These are phyloP conservation scores for Rhododendron vialii DNA, from an alignment of 148 eudicot species.

Conservation along the genomic window DNA sequence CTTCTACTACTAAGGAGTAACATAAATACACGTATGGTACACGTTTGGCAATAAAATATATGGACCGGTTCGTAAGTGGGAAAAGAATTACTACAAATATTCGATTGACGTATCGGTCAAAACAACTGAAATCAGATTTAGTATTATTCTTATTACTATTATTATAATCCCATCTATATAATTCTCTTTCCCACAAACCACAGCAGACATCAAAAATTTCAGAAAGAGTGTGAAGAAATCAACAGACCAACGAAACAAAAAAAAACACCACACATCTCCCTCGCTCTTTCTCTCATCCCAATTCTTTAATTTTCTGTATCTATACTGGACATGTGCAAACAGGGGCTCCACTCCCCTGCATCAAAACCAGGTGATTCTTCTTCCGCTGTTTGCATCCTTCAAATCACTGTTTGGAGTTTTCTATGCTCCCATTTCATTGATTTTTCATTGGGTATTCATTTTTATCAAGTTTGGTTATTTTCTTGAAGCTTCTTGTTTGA, in stretches of 20 bases:
- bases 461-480: not conserved
- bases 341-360: not conserved
- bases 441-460: no score
- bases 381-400: not conserved
- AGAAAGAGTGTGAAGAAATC: not conserved
- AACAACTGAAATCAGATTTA: not conserved
- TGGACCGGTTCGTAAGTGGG: not conserved
- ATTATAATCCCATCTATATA: not conserved
- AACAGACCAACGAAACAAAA: not conserved
- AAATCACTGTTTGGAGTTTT: not conserved
- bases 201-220: not conserved
- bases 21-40: not conserved
- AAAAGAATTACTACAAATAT: not conserved
- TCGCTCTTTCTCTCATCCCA: not conserved
- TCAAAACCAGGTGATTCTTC: conserved; percentile 1
- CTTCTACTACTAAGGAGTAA: not conserved
- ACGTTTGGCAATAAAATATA: not conserved
- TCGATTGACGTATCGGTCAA: not conserved
- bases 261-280: not conserved
- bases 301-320: not conserved
- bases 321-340: conserved; percentile 1
- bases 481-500: not conserved
- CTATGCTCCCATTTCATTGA: not conserved
- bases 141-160: not conserved
- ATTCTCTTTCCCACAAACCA: not conserved